These are phyloP conservation scores for Hyaloscypha bicolor DNA, from an alignment of 495 filamentous ascomycete genomes.

Conservation along the genomic window DNA sequence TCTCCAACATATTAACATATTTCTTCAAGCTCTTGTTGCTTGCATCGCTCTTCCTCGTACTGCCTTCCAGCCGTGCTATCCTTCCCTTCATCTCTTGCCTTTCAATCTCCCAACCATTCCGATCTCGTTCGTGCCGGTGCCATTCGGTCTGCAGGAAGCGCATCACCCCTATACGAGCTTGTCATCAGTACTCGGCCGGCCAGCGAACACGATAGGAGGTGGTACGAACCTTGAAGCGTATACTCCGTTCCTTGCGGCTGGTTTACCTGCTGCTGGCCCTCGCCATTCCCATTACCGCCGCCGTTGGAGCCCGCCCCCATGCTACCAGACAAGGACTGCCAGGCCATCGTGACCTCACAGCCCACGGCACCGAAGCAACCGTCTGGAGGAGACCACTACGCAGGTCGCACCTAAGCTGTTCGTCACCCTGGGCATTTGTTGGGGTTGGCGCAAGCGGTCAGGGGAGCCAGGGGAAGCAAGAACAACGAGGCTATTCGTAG, in stretches of 20 bases:
- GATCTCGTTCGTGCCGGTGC: conserved; percentile 96
- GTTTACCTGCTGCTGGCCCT: conserved; percentile 53
- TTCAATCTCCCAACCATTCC: conserved; percentile 99
- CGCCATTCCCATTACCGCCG: conserved; percentile 58
- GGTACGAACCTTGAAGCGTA: conserved; percentile 79
- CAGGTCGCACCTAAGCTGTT: conserved; percentile 12
- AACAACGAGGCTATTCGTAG: neutral
- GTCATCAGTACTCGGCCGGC: conserved; percentile 1
- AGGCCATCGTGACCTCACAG: conserved; percentile 50
- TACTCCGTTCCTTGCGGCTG: conserved; percentile 93
- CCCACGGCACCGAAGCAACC: neutral
- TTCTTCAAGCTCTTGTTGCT: conserved; percentile 84
- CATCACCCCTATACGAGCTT: conserved; percentile 77
- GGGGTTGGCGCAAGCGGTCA: conserved; percentile 17
- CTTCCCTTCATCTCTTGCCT: conserved; percentile 98
- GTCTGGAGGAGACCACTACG: conserved; percentile 10
- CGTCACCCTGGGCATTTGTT: conserved; percentile 24
- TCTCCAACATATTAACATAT: conserved; percentile 88
- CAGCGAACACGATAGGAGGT: conserved; percentile 12
- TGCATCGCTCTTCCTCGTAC: conserved; percentile 79
- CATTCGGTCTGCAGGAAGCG: conserved; percentile 98
- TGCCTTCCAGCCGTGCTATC: conserved; percentile 94
- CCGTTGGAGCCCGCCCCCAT: conserved; percentile 60
- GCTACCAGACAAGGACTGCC: conserved; percentile 66
- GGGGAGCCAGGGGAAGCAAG: neutral